Base-by-base conservation (phyloP, 768 basidiomycete species). In the Macrocybe gigantea region DNA sequence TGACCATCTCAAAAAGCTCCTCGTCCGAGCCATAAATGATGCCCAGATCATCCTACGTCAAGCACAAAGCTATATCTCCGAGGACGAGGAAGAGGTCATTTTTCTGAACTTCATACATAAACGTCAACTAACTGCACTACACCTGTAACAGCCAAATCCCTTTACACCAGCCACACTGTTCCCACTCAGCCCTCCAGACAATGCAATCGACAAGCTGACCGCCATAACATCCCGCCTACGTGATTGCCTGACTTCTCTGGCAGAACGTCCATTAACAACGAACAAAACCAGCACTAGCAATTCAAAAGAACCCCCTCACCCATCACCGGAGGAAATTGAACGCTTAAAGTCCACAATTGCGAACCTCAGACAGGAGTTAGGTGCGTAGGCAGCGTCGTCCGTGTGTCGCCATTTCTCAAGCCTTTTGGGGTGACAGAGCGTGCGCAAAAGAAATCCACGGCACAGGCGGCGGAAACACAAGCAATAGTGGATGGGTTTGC, bases 21-120 rank as follows among this genome's bases (percentile, higher is more conserved):
- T 88, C 3, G 58, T 93, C 43, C 71, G 72, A 35, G 70, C 78
- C 5, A 78, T 82, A 33, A 89, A 90, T 54, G 81, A 83, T 49
- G 60, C 87, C 12, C 81, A 85, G 58, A 63, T 70, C 11, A 62
- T 82, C 41, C 47, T 82, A 13, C 71, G 82, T 53, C 71, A 72
- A 49, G 73, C 72, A 37, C 72, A 66, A 41, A 60, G 53, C 33
- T 53, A 68, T 22, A 58, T 70, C 33, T 60, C 69, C 9, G 69
- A 76, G 29, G 63, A 67, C 13, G 57, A 64, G 33, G 81, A 79
- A 56, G 73, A 79, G 67, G 84, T 77, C 38, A 15, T 50, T 42
- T 46, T 44, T 46, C 34, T 41, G 31, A 41, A 6, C 38, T 47
- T 31, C 12, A 31, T 35, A 29, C 14, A 14, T 9, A 41, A 56